Percentiles rank a stretch among this genome's conserved stretches.
phyloP scores from a whole-genome alignment of 805 yeast species.

The Zygosaccharomyces bailii region DNA sequence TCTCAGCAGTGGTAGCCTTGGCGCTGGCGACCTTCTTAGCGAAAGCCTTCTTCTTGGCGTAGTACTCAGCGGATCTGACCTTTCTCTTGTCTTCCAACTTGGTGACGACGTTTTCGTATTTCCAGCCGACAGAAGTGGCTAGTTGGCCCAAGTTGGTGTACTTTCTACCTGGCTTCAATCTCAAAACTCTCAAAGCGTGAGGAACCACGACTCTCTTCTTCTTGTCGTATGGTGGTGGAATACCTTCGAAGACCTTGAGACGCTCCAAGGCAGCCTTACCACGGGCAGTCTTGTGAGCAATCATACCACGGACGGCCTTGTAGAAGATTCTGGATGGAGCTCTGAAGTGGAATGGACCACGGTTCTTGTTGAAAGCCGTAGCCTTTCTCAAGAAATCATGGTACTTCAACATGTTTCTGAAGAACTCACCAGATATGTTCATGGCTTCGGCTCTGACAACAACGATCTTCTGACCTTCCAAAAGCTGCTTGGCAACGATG shows the following conservation, averaged over 20 bases:
- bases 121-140: constrained; percentile 98
- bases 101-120: constrained; percentile 97
- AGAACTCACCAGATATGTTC: constrained; percentile 99
- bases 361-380: constrained; percentile 96
- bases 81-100: constrained; percentile 99
- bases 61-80: constrained; percentile 98
- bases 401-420: constrained; percentile 99
- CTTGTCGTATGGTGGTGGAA: constrained; percentile 99
- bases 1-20: constrained; percentile 78
- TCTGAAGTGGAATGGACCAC: constrained; percentile 99
- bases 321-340: constrained; percentile 99
- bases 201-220: constrained; percentile 99
- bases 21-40: constrained; percentile 89
- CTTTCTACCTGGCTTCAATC: constrained; percentile 99
- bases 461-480: constrained; percentile 97
- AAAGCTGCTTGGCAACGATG: constrained; percentile 95
- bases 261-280: constrained; percentile 99
- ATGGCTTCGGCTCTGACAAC: constrained; percentile 96
- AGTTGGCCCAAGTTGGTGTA: constrained; percentile 98
- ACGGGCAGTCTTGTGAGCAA: constrained; percentile 99
- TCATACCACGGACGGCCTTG: constrained; percentile 99
- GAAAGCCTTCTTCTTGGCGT: constrained; percentile 97
- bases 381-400: constrained; percentile 99
- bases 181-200: constrained; percentile 97
- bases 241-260: constrained; percentile 99